Percentiles rank a stretch among this genome's conserved stretches.
Conservation (phyloP, 2,329 filamentous ascomycete species). For the Aspergillus brunneoviolaceus region DNA sequence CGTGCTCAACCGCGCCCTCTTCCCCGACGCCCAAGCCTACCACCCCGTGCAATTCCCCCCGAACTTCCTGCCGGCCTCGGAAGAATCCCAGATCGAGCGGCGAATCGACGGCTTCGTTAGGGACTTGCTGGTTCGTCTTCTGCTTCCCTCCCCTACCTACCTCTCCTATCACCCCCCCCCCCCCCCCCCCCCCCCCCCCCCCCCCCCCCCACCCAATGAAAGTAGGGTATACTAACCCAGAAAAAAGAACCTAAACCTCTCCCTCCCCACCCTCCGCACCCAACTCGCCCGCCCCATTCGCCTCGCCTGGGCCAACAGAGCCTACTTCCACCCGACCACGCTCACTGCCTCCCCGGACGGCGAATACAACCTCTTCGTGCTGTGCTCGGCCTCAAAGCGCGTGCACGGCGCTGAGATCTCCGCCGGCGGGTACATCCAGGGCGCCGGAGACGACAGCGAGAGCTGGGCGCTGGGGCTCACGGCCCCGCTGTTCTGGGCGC, state of each 20-base stretch:
- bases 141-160: not conserved
- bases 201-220: too few species aligned
- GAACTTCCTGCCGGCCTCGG: slow-evolving; percentile 69
- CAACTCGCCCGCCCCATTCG: slow-evolving; percentile 70
- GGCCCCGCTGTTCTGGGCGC: slow-evolving; percentile 74
- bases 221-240: slow-evolving; percentile 8
- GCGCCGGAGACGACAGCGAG: slow-evolving; percentile 91
- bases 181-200: too few species aligned
- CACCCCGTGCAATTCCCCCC: slow-evolving; percentile 69
- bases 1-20: slow-evolving; percentile 77
- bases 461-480: slow-evolving; percentile 85
- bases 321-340: slow-evolving; percentile 54
- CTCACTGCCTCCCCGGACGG: slow-evolving; percentile 40
- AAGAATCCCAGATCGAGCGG: slow-evolving; percentile 74
- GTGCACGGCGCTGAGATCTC: slow-evolving; percentile 67
- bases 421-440: slow-evolving; percentile 82
- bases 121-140: slow-evolving; percentile 42
- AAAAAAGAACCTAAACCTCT: slow-evolving; percentile 59
- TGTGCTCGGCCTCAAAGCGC: slow-evolving; percentile 79
- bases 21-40: slow-evolving; percentile 55
- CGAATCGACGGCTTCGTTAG: slow-evolving; percentile 58
- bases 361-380: slow-evolving; percentile 70
- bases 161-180: too few species aligned
- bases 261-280: slow-evolving; percentile 54
- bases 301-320: slow-evolving; percentile 76